These are phyloP conservation scores for Boechera stricta DNA, from an alignment of 345 rosid species.

Conservation along the genomic window DNA sequence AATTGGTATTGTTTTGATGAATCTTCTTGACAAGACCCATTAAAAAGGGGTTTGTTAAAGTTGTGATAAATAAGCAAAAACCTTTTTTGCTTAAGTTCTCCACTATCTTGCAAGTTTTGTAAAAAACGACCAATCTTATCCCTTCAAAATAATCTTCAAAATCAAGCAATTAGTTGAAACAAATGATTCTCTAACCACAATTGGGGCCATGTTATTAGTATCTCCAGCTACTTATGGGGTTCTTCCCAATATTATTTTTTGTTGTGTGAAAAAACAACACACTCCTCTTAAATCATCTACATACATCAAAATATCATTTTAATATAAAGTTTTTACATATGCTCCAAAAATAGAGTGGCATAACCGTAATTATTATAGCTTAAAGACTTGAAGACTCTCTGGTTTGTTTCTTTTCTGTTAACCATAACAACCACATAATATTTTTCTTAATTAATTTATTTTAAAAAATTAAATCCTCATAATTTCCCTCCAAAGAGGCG, in stretches of 20 bases:
- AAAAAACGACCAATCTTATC: slow-evolving; percentile 37
- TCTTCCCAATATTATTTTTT: neutral
- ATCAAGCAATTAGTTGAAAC: slow-evolving; percentile 48
- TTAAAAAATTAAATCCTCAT: neutral
- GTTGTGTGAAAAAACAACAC: neutral
- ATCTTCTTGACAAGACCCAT: slow-evolving; percentile 37
- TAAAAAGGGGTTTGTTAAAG: slow-evolving; percentile 38
- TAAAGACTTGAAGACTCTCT: neutral
- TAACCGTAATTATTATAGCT: slow-evolving; percentile 19
- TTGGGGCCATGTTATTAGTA: slow-evolving; percentile 41
- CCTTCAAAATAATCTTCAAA: slow-evolving; percentile 38
- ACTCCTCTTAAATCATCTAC: neutral
- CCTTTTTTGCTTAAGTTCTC: neutral
- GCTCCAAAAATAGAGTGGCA: slow-evolving; percentile 13
- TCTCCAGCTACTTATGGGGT: slow-evolving; percentile 29
- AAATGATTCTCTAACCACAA: slow-evolving; percentile 48
- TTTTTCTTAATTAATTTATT: neutral
- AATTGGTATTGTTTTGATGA: slow-evolving; percentile 34
- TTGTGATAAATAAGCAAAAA: slow-evolving; percentile 45
- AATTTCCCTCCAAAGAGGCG: slow-evolving; percentile 43
- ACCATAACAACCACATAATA: slow-evolving; percentile 32
- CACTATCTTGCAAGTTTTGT: slow-evolving; percentile 35
- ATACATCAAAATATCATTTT: neutral
- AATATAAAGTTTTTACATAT: neutral
- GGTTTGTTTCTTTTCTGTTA: slow-evolving; percentile 19